Conservation (phyloP, 495 filamentous ascomycete genomes). For the Alectoria sarmentosa region DNA sequence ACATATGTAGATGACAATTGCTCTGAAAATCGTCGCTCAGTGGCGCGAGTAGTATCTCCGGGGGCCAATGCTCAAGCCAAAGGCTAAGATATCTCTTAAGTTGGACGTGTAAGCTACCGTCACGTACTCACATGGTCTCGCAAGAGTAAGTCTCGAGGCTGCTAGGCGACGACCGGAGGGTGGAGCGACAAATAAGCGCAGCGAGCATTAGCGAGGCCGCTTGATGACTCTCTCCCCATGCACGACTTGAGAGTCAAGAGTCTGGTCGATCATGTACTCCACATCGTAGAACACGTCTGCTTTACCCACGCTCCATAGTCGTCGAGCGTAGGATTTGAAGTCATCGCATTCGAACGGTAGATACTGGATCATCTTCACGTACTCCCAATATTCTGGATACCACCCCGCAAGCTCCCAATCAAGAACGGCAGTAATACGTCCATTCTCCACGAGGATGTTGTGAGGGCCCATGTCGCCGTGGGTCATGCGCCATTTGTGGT, state of each 20-base stretch:
- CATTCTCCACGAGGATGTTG: slow-evolving; percentile 36
- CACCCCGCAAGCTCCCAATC: slow-evolving; percentile 44
- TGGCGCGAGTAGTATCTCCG: too few relatives aligned
- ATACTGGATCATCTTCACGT: slow-evolving; percentile 34
- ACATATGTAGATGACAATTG: too few relatives aligned
- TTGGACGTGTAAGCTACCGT: too few relatives aligned
- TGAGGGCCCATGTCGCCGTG: slow-evolving; percentile 32
- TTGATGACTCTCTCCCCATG: background rate
- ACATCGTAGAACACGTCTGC: background rate
- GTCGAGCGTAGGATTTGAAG: background rate
- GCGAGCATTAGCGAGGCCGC: background rate
- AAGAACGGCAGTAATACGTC: slow-evolving; percentile 35
- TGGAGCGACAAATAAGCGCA: too few relatives aligned
- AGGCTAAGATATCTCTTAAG: too few relatives aligned
- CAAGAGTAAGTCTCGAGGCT: too few relatives aligned
- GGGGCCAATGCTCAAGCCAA: too few relatives aligned
- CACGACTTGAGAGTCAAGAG: background rate
- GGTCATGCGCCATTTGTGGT: slow-evolving; percentile 14
- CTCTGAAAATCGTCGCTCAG: too few relatives aligned
- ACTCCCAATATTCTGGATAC: slow-evolving; percentile 48
- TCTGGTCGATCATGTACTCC: background rate
- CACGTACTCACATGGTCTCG: too few relatives aligned
- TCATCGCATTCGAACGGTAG: background rate
- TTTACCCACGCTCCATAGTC: background rate
- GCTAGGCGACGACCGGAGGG: too few relatives aligned